Conservation (phyloP, 495 filamentous ascomycete species). For the Penicillium egyptiacum region DNA sequence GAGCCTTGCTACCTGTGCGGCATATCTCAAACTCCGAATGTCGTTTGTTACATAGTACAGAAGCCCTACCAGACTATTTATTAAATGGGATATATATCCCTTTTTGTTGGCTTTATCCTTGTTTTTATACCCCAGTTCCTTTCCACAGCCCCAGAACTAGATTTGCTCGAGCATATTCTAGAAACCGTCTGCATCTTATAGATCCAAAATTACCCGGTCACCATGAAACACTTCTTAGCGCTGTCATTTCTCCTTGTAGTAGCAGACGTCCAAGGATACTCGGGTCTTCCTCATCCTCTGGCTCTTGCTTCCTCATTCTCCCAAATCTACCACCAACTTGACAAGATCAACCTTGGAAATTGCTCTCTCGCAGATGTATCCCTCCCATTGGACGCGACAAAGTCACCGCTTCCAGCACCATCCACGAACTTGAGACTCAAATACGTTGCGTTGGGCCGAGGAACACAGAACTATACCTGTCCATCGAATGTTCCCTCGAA, state of each 20-base stretch:
- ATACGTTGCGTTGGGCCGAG: conserved; percentile 66
- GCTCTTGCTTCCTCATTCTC: conserved; percentile 23
- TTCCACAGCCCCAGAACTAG: background rate
- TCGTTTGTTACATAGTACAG: conserved; percentile 9
- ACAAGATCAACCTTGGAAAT: conserved; percentile 25
- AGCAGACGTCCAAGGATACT: conserved; percentile 4
- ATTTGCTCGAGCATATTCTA: background rate
- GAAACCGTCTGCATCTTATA: background rate
- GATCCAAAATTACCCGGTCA: background rate
- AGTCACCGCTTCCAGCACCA: conserved; percentile 44
- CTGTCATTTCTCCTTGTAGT: conserved; percentile 1
- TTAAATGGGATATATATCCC: background rate
- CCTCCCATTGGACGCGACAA: conserved; percentile 25
- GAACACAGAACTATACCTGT: conserved; percentile 80
- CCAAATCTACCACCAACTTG: conserved; percentile 23
- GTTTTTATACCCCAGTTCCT: background rate
- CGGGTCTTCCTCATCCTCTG: conserved; percentile 19
- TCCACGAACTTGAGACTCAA: conserved; percentile 50
- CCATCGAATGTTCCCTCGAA: conserved; percentile 18
- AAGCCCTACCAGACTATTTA: background rate
- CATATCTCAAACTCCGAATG: conserved; percentile 1
- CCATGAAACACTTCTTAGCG: conserved; percentile 1
- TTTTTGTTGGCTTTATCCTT: background rate
- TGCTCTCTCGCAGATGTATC: conserved; percentile 30
- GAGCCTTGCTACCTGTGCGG: conserved; percentile 4